A percentile compares a stretch with the other conserved stretches of the same genome.
Conservation (phyloP, 2,329 filamentous ascomycete species). For the Achaetomium macrosporum region DNA sequence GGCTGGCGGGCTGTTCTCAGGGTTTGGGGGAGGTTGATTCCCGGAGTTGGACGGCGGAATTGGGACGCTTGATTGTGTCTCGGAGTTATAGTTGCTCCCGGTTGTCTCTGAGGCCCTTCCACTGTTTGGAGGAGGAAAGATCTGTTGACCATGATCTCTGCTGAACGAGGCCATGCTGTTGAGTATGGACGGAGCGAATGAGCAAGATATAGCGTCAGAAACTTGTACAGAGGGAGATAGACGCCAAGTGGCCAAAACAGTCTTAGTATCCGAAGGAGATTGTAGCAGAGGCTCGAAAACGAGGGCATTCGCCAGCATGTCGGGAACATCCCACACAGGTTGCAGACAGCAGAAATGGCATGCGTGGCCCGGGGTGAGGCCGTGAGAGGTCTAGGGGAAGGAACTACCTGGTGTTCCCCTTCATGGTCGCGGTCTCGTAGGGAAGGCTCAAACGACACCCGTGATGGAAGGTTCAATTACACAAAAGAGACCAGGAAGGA, state of each 20-base stretch:
- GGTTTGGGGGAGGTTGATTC: neutral
- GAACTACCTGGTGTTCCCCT: too few relatives aligned
- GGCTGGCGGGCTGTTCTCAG: neutral
- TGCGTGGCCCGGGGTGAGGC: too few relatives aligned
- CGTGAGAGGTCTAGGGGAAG: too few relatives aligned
- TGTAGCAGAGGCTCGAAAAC: neutral
- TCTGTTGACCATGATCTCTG: constrained; percentile 11
- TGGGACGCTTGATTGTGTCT: constrained; percentile 18
- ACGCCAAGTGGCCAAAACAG: too few relatives aligned
- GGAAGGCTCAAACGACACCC: too few relatives aligned
- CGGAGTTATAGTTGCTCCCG: constrained; percentile 20
- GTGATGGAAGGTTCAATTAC: too few relatives aligned
- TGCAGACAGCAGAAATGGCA: too few relatives aligned
- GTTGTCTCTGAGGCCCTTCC: constrained; percentile 10
- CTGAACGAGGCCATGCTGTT: constrained; percentile 14
- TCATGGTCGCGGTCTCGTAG: too few relatives aligned
- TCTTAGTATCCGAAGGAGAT: neutral
- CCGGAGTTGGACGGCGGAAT: constrained; percentile 9
- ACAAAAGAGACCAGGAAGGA: too few relatives aligned
- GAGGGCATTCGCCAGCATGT: neutral
- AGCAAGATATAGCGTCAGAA: neutral
- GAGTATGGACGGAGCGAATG: neutral
- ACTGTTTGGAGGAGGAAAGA: constrained; percentile 9
- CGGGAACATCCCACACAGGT: too few relatives aligned
- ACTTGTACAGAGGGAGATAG: neutral